phyloP scores from a whole-genome alignment of 2,329 filamentous ascomycete genomes.

The Claviceps sorghi region DNA sequence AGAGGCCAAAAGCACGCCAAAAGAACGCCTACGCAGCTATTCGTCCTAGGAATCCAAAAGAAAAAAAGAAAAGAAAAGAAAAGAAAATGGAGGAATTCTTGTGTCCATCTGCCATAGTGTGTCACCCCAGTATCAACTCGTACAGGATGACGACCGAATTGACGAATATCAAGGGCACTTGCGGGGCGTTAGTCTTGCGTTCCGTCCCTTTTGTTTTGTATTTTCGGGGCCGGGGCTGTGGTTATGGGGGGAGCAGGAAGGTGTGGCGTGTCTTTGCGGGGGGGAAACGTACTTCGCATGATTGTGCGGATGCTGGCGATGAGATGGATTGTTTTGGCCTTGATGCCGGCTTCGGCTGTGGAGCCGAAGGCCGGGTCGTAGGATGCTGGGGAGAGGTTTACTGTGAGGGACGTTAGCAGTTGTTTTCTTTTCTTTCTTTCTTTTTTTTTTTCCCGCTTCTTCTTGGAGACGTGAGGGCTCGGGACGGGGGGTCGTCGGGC shows the following conservation, averaged over 20 bases:
- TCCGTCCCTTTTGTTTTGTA: too few species aligned
- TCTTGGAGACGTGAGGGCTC: background rate
- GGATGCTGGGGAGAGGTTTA: conserved; percentile 62
- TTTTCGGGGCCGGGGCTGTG: too few species aligned
- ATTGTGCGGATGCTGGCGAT: conserved; percentile 82
- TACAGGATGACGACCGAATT: conserved; percentile 76
- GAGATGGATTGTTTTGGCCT: conserved; percentile 75
- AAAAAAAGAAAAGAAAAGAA: background rate
- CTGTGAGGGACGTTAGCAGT: conserved; percentile 9
- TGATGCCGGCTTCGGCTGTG: conserved; percentile 59
- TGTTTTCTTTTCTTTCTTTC: background rate
- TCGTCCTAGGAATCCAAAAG: background rate
- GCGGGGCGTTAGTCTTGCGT: conserved; percentile 1
- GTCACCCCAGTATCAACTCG: conserved; percentile 58
- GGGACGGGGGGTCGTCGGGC: background rate
- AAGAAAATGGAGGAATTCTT: background rate
- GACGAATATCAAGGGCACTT: conserved; percentile 78
- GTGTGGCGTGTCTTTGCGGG: too few species aligned
- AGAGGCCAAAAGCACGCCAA: too few species aligned
- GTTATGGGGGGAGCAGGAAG: too few species aligned
- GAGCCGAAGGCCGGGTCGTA: conserved; percentile 68
- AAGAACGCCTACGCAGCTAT: too few species aligned
- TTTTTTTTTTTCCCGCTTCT: too few species aligned
- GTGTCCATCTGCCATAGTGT: background rate
- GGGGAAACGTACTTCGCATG: conserved; percentile 75